Conservation (phyloP, 2,329 filamentous ascomycete genomes). For the Cercospora beticola region DNA sequence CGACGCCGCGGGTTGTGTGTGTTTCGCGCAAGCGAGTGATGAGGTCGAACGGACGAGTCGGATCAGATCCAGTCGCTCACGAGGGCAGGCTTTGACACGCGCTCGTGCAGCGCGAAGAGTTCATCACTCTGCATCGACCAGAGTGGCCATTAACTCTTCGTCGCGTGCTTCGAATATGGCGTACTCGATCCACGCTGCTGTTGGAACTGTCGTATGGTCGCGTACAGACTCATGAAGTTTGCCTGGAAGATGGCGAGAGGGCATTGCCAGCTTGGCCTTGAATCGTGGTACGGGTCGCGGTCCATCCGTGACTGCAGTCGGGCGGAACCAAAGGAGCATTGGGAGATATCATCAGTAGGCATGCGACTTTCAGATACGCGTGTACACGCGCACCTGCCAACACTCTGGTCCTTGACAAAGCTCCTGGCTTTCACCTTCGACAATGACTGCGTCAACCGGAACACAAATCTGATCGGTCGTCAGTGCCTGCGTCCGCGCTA, state of each 20-base stretch:
- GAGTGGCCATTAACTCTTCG: background rate
- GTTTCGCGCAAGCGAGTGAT: background rate
- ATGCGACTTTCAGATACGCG: background rate
- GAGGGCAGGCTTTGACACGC: background rate
- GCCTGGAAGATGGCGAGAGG: background rate
- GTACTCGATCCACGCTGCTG: background rate
- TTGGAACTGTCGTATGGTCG: background rate
- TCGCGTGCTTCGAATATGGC: background rate
- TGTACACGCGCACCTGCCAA: background rate
- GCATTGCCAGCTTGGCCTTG: background rate
- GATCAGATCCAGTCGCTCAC: background rate
- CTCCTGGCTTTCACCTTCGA: background rate
- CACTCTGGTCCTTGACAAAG: background rate
- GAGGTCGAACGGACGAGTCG: background rate
- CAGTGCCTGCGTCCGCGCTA: background rate
- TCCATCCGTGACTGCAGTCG: background rate
- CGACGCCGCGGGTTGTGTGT: background rate
- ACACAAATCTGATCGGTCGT: background rate
- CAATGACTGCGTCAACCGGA: background rate
- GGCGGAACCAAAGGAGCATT: background rate
- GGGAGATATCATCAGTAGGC: background rate
- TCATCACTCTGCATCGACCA: background rate
- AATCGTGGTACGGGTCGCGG: background rate
- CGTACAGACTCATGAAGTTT: background rate
- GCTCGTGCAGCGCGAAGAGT: background rate